Evolutionary conservation across 176 grass and related monocot species (phyloP).

Genomic region (Oryza glumipatula): DNA sequence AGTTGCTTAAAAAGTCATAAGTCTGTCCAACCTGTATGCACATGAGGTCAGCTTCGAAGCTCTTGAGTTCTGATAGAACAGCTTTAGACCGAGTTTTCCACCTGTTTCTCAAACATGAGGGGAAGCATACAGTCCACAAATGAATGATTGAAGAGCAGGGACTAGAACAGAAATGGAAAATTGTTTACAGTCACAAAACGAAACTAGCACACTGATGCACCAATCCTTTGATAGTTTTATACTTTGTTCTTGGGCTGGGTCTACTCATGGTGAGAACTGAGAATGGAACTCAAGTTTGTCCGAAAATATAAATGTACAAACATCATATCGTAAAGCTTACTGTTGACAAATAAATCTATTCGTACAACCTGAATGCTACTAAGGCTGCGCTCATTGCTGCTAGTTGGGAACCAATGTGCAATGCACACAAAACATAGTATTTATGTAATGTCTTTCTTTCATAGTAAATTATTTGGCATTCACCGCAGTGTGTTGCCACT

Average conservation of each 20-base stretch:
- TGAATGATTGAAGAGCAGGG: not conserved
- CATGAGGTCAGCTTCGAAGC: constrained; percentile 79
- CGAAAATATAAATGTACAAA: not conserved
- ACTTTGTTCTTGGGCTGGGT: not conserved
- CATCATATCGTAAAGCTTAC: not conserved
- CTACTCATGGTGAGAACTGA: not conserved
- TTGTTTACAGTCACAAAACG: not conserved
- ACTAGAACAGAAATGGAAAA: not conserved
- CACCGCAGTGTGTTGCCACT: not conserved
- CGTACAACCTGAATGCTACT: not conserved
- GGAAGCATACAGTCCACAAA: constrained; percentile 18
- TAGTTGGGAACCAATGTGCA: too few relatives aligned
- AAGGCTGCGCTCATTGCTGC: not conserved
- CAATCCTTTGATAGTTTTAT: not conserved
- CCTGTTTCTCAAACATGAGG: constrained; percentile 54
- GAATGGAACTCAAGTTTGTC: not conserved
- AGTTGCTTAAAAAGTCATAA: constrained; percentile 14
- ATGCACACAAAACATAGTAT: not conserved
- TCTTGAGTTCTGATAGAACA: constrained; percentile 72
- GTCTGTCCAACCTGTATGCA: constrained; percentile 71
- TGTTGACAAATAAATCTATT: not conserved
- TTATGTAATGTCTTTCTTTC: not conserved
- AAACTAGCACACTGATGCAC: not conserved
- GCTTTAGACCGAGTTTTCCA: constrained; percentile 94
- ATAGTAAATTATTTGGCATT: not conserved